phyloP scores from a whole-genome alignment of 2,329 filamentous ascomycete genomes.

The Trichoderma sp. region DNA sequence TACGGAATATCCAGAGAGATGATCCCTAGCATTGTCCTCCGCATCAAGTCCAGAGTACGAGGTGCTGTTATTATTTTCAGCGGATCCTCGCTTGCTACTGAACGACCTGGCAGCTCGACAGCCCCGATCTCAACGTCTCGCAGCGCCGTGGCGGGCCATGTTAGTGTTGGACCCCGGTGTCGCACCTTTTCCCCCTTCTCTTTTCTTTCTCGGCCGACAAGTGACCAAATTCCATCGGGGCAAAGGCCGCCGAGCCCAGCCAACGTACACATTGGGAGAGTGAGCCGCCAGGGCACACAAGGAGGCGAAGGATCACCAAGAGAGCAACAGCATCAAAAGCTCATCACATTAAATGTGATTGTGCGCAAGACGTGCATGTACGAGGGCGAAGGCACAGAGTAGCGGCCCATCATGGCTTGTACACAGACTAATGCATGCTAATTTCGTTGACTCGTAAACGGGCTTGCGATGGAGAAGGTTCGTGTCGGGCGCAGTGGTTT shows the following conservation, averaged over 20 bases:
- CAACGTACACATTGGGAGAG: not conserved
- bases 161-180: not conserved
- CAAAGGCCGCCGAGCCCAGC: not conserved
- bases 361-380: not conserved
- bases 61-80: not conserved
- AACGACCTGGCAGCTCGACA: not conserved
- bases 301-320: not conserved
- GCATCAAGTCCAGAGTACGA: not conserved
- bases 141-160: not conserved
- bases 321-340: not conserved
- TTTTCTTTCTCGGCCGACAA: not conserved
- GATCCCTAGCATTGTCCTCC: not conserved
- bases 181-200: not conserved
- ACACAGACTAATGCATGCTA: slow-evolving; percentile 13
- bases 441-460: slow-evolving; percentile 17
- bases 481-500: slow-evolving; percentile 6
- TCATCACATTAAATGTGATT: not conserved
- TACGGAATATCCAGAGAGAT: not conserved
- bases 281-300: not conserved
- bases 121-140: slow-evolving; percentile 7
- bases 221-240: not conserved
- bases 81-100: slow-evolving; percentile 5
- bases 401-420: not conserved
- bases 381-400: not conserved
- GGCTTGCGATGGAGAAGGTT: slow-evolving; percentile 12